Evolutionary conservation across 768 basidiomycete species (phyloP), one percentile per base, ranked within the genome.

Genomic region (Boletus subparvulus): DNA sequence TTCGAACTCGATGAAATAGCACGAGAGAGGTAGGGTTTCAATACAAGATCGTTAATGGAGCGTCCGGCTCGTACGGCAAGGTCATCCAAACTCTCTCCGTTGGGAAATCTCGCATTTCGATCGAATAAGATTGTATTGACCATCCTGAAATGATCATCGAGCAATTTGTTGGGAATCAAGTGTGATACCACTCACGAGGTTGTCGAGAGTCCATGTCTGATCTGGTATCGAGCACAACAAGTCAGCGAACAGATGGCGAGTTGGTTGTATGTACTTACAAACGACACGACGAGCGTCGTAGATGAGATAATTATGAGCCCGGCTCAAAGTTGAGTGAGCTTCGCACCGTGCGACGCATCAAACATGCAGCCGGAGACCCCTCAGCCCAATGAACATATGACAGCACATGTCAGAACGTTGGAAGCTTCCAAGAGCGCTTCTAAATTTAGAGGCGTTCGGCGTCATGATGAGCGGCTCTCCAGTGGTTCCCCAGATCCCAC

Each of bases 141-240:
- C 84, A 36, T 72, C 71, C 76, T 77, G 61, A 78, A 78, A 62
- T 86, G 82, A 17, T 83, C 80, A 16, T 76, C 72, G 45, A 71
- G 70, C 9, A 67, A 69, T 48, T 69, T 67, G 21, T 62, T 63
- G 3, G 75, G 73, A 47, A 12, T 50, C 33, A 5, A 5, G n/a
- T 4, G 7, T 0, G 16, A 36, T 26, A 35, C 26, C 16, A 65
- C 83, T 46, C 48, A 88, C 89, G 65, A 86, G 59, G 62, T 92
- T 92, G 61, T 92, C 90, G 36, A 80, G 83, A 9, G 88, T 30
- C 84, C 90, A 67, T 92, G 90, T 51, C 90, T 77, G 61, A 90
- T 77, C 88, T 91, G 47, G 24, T 7, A 36, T 14, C 35, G 28
- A 28, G 28, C 6, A 28, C 28, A 28, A 28, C 28, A 14, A 13